These are phyloP conservation scores for Penicillium paxilli DNA, from an alignment of 495 filamentous ascomycete genomes.

Conservation along the genomic window DNA sequence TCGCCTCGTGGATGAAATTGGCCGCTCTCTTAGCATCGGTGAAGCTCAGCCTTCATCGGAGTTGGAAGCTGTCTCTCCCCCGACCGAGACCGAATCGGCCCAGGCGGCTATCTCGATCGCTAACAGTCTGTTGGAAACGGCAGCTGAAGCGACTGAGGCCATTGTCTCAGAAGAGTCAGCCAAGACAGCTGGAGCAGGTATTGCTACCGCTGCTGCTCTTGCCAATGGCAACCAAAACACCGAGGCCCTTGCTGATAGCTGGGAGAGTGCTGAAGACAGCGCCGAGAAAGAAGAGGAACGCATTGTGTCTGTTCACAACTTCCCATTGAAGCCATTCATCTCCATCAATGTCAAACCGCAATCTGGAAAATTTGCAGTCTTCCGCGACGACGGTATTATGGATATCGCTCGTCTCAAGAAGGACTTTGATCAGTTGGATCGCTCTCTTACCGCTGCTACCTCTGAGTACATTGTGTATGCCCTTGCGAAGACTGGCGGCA, in stretches of 20 bases:
- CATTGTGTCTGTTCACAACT: constrained; percentile 81
- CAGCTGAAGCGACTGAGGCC: constrained; percentile 19
- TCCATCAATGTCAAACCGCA: constrained; percentile 59
- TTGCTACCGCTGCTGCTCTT: background rate
- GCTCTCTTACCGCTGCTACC: constrained; percentile 87
- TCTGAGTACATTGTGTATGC: constrained; percentile 91
- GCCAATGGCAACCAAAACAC: background rate
- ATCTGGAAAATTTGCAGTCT: constrained; percentile 44
- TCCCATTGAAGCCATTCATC: constrained; percentile 94
- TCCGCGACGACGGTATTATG: constrained; percentile 72
- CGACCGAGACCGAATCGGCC: constrained; percentile 30
- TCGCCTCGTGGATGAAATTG: constrained; percentile 65
- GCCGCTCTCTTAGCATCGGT: constrained; percentile 67
- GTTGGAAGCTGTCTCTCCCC: constrained; percentile 21
- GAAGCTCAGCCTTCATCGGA: constrained; percentile 51
- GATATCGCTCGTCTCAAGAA: constrained; percentile 93
- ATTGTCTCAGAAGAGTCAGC: constrained; percentile 46
- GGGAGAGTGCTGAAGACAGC: constrained; percentile 80
- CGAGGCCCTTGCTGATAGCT: constrained; percentile 62
- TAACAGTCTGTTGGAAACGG: constrained; percentile 35
- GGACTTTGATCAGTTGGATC: constrained; percentile 95
- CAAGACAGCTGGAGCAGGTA: constrained; percentile 52
- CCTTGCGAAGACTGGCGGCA: constrained; percentile 84
- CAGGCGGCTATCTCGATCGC: constrained; percentile 36
- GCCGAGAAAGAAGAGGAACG: constrained; percentile 65